Base-by-base conservation (phyloP, 345 rosid species). In the Bretschneidera sinensis region DNA sequence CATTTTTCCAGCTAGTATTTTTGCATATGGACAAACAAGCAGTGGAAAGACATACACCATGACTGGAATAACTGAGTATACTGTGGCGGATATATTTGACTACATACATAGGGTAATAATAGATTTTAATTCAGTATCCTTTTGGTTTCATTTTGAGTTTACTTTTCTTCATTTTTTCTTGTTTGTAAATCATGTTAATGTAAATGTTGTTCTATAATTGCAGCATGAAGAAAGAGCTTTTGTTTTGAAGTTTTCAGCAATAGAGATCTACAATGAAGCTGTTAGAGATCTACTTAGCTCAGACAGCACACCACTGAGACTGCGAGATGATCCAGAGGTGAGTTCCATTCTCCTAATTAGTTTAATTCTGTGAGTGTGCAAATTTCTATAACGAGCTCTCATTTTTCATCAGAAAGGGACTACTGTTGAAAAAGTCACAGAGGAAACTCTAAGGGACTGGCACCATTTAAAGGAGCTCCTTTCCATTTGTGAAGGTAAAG, bases 11-110 rank as follows among this genome's bases (percentile, higher is more conserved):
- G 99, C 99, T 45, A 90, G 89, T 70, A 83, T 94, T 31, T 94
- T 94, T 69, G 99, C 99, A 7, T 94, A 94, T 78, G 99, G 99
- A 43, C 97, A 94, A 79, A 94, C 99, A 24, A 88, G 97, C 85
- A 92, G 98, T 73, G 98, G 98, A 72, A 92, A 92, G 88, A 92
- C 98, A 17, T 87, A 92, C 76, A 94, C 99, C 21, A 94, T 94
- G 97, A 74, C 78, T 76, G 96, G 99, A 70, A 88, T 94, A 65
- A 88, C 99, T 5, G 96, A 90, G 79, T 76, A 67, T 65, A 75
- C 96, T 0, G 96, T 81, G 35, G 86, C 96, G 49, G 99, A 94
- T 67, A 87, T 94, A 74, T 94, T 84, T 79, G 92, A 89, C 71
- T 86, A 88, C 67, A 79, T 90, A 63, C 67, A 80, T 48, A 82